Evolutionary conservation across 176 grass and related monocot genomes (phyloP).

Genomic region (Oryza glumipatula): DNA sequence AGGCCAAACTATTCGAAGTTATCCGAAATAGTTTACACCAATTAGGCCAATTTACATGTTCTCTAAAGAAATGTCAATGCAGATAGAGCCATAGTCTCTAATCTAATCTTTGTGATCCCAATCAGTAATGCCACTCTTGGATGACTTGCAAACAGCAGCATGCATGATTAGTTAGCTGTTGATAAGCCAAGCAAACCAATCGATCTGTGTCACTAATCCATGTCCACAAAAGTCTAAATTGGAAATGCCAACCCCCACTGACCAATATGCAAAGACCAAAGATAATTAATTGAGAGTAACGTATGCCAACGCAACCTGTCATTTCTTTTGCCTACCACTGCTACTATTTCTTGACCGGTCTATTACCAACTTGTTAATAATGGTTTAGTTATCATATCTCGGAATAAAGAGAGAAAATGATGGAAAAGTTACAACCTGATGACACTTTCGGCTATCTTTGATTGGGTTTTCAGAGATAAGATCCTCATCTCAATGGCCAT

Average conservation of each 20-base stretch:
- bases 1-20: not conserved
- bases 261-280: not conserved
- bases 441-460: slow-evolving; percentile 26
- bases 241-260: not conserved
- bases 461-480: slow-evolving; percentile 29
- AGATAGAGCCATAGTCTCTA: not conserved
- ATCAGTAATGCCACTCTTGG: not conserved
- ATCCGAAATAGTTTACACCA: not conserved
- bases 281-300: not conserved
- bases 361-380: not conserved
- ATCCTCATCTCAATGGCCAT: slow-evolving; percentile 23
- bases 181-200: not conserved
- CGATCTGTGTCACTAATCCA: not conserved
- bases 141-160: not conserved
- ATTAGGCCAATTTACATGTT: not conserved
- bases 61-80: not conserved
- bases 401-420: slow-evolving; percentile 35
- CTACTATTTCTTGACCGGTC: not conserved
- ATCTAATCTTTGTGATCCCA: not conserved
- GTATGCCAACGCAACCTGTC: not conserved
- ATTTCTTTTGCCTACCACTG: not conserved
- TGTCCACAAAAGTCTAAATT: not conserved
- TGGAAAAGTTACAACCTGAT: slow-evolving; percentile 10
- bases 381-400: slow-evolving; percentile 15
- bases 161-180: slow-evolving; percentile 3